Percentiles rank a stretch among this genome's conserved stretches.
Evolutionary conservation across 164 flowering plant species (phyloP).

Genomic region (Berberis thunbergii): DNA sequence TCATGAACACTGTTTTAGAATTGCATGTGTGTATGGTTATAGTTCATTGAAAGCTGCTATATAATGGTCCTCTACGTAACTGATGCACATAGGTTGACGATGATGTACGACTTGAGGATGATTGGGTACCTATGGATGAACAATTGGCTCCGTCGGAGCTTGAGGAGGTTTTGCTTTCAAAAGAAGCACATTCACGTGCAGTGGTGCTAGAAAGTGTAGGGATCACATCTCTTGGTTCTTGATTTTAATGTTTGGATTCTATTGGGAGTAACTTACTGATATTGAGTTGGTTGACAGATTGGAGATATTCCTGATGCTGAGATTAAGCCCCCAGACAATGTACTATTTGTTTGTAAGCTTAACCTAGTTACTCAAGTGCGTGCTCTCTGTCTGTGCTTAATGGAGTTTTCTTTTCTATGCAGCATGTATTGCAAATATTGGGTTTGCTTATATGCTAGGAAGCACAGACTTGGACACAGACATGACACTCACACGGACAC

Average conservation of each 20-base stretch:
- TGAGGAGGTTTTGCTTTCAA: conserved; percentile 64
- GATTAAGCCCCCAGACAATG: conserved; percentile 89
- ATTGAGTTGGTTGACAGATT: conserved; percentile 12
- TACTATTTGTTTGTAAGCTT: conserved; percentile 87
- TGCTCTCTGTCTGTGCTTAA: conserved; percentile 3
- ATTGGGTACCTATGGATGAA: conserved; percentile 95
- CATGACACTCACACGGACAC: no score
- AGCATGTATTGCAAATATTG: no score
- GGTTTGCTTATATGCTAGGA: no score
- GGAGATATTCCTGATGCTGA: conserved; percentile 99
- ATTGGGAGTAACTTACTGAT: no score
- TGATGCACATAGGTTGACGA: conserved; percentile 25
- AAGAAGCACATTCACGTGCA: conserved; percentile 86
- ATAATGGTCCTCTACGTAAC: no score
- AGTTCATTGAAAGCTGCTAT: no score
- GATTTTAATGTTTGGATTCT: no score
- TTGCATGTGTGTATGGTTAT: no score
- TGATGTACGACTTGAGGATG: conserved; percentile 96
- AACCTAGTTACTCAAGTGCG: conserved; percentile 94
- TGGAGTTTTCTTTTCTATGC: background rate
- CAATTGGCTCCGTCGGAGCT: conserved; percentile 50
- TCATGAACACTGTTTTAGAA: no score
- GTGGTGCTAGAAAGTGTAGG: conserved; percentile 68
- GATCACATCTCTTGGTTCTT: no score
- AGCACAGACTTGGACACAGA: no score